These are phyloP conservation scores for Pythium diclinum DNA, from an alignment of 352 stramenopile genomes.

Conservation along the genomic window DNA sequence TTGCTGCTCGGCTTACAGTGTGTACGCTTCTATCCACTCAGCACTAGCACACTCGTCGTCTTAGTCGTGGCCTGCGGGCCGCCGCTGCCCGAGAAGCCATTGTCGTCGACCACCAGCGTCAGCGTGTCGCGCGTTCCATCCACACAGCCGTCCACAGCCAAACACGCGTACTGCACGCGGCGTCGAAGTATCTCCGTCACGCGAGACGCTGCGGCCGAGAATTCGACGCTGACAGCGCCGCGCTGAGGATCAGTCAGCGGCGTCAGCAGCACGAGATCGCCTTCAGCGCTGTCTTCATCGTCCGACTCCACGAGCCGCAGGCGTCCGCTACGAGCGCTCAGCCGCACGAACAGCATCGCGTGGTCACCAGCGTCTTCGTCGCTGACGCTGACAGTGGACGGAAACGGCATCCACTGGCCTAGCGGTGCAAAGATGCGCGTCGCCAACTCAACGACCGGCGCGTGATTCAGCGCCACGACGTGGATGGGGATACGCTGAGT, in stretches of 20 bases:
- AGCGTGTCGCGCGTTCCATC: constrained; percentile 35
- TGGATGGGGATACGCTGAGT: constrained; percentile 39
- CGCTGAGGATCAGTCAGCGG: not conserved
- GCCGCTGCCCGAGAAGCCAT: constrained; percentile 42
- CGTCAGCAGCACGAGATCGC: not conserved
- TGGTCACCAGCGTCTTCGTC: constrained; percentile 46
- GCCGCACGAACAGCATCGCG: constrained; percentile 38
- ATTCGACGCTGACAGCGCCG: constrained; percentile 32
- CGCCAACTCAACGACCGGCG: constrained; percentile 34
- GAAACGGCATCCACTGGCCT: constrained; percentile 30
- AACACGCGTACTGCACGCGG: constrained; percentile 42
- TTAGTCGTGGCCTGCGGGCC: constrained; percentile 29
- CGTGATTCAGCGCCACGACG: constrained; percentile 45
- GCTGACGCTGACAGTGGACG: constrained; percentile 25
- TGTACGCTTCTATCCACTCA: constrained; percentile 7
- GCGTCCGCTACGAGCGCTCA: constrained; percentile 33
- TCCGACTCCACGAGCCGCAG: constrained; percentile 28
- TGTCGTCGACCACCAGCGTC: constrained; percentile 53
- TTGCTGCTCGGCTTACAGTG: constrained; percentile 8
- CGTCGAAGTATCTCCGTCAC: constrained; percentile 25
- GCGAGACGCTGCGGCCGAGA: constrained; percentile 28
- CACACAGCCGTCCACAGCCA: constrained; percentile 25
- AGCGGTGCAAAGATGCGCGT: constrained; percentile 30
- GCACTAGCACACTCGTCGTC: constrained; percentile 20
- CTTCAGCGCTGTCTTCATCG: not conserved